Percentiles rank a stretch among this genome's conserved stretches.
phyloP scores from a whole-genome alignment of 2,329 filamentous ascomycete species.

The Diaporthe amygdali region DNA sequence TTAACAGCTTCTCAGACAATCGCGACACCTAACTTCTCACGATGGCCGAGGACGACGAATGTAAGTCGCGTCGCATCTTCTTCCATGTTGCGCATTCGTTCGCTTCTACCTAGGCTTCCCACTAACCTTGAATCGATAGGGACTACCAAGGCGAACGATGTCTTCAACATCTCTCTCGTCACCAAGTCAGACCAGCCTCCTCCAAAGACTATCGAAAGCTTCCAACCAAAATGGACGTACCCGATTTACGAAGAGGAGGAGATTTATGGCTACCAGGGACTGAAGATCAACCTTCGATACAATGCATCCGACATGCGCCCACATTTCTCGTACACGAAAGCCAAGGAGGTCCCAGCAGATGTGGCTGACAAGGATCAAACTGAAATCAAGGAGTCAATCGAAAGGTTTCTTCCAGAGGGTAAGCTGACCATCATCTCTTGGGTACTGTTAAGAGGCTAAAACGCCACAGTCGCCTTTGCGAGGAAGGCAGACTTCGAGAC shows the following conservation, averaged over 20 bases:
- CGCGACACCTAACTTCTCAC: neutral
- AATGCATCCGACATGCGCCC: constrained; percentile 78
- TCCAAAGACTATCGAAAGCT: constrained; percentile 66
- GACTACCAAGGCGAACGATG: constrained; percentile 66
- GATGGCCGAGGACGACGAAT: constrained; percentile 23
- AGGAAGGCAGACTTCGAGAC: constrained; percentile 66
- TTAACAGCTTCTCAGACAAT: neutral
- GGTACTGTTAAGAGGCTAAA: constrained; percentile 22
- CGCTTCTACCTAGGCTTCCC: neutral
- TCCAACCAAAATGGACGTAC: constrained; percentile 89
- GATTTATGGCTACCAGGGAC: constrained; percentile 85
- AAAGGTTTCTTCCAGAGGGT: constrained; percentile 72
- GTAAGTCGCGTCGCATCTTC: constrained; percentile 7
- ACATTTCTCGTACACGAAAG: constrained; percentile 72
- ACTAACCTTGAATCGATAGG: constrained; percentile 43
- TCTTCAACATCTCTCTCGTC: constrained; percentile 65
- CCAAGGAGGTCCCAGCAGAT: constrained; percentile 63
- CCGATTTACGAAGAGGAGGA: constrained; percentile 94
- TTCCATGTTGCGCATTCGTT: neutral
- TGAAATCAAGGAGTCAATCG: constrained; percentile 70
- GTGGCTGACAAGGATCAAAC: constrained; percentile 69
- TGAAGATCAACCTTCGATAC: constrained; percentile 76
- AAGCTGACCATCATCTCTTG: constrained; percentile 32
- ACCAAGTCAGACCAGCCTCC: constrained; percentile 50
- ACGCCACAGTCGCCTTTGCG: constrained; percentile 66